Evolutionary conservation across 768 basidiomycete genomes (phyloP), one percentile per base, ranked within the genome.

Genomic region (Russula sp.): DNA sequence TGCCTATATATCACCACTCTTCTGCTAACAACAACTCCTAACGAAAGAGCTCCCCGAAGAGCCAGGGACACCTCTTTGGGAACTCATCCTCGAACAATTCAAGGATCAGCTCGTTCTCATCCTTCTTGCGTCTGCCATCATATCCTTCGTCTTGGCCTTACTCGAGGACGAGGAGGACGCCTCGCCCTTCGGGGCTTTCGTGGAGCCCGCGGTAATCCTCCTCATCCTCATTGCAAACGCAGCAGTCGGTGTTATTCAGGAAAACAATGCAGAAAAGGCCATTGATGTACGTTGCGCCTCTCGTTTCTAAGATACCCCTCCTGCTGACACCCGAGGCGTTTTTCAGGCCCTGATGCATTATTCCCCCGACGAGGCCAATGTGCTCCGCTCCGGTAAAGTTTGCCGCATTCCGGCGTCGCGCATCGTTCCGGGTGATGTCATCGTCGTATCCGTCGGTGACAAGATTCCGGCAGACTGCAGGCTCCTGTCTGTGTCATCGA

Each of bases 101-200:
- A 89, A 98, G 79, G 96, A 99, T 76, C 93, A 97, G 74, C 84
- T 99, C 34, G 96, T 99, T 45, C 86, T 99, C 65, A 98, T 99
- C 70, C 83, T 99, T 38, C 87, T 99, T 49, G 94, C 82, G 2
- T 97, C 94, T 1, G 96, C 96, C 13, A 86, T 90, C 48, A 81
- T 98, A 67, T 98, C 96, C 10, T 95, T 99, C 74, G 78, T 95
- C 14, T 79, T 99, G 43, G 96, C 96, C 8, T 73, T 96, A 36
- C 78, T 98, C 59, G 96, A 99, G 70, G 85, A 88, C 60, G 78
- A 83, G 1, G 79, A 84, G 13, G 84, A 84, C 53, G 78, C 85
- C 60, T 79, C 79, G 60, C 77, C 85, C 63, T 81, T 83, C 67
- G 86, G 90, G 39, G 95, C 94, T 29, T 98, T 98, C 67, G 95